Evolutionary conservation across 805 yeast species (phyloP).

Genomic region (Scheffersomyces coipomensis): DNA sequence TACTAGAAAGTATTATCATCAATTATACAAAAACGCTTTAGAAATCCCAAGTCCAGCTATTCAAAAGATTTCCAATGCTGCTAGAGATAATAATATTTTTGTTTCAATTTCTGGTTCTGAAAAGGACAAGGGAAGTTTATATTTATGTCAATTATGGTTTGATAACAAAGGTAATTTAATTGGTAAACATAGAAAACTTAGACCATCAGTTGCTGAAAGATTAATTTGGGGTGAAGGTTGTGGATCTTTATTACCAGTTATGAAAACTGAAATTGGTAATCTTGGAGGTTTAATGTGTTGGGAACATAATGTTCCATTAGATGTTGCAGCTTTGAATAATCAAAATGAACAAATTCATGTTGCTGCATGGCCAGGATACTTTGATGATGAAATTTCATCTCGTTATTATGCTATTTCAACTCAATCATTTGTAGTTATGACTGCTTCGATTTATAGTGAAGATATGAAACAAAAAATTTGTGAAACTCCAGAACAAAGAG

Average conservation of each 20-base stretch:
- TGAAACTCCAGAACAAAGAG: constrained; percentile 1
- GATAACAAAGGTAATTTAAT: background rate
- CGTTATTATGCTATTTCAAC: constrained; percentile 1
- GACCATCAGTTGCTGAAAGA: constrained; percentile 1
- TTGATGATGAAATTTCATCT: constrained; percentile 1
- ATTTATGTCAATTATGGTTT: background rate
- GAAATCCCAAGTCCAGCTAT: constrained; percentile 1
- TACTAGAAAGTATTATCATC: background rate
- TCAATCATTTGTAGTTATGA: background rate
- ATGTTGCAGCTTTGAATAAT: constrained; percentile 1
- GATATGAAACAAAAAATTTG: background rate
- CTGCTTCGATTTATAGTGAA: constrained; percentile 1
- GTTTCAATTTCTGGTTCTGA: constrained; percentile 1
- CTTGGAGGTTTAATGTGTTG: background rate
- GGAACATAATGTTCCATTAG: constrained; percentile 1
- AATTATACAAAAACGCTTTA: background rate
- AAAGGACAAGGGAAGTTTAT: background rate
- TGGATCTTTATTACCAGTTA: background rate
- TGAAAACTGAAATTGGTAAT: constrained; percentile 1
- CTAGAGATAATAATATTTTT: background rate
- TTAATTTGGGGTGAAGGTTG: constrained; percentile 1
- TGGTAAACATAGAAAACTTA: constrained; percentile 1
- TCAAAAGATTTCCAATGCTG: constrained; percentile 1
- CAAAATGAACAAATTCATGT: constrained; percentile 1
- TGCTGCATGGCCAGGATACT: constrained; percentile 1